These are phyloP conservation scores for Rutidosis leptorrhynchoides DNA, from an alignment of 129 eudicot genomes.

Conservation along the genomic window DNA sequence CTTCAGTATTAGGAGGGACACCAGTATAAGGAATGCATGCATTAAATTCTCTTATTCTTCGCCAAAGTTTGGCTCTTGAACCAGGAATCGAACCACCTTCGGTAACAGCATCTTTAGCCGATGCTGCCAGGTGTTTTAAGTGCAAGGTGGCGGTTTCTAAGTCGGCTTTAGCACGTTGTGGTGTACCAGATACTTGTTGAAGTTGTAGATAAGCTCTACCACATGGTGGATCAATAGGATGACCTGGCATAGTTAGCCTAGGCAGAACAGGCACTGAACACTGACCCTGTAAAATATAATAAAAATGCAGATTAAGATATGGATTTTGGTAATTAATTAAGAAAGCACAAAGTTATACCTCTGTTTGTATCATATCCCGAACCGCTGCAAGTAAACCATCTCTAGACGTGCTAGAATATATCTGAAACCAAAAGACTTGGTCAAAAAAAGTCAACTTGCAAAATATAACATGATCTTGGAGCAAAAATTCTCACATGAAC, in stretches of 20 bases:
- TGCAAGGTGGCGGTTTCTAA: conserved; percentile 77
- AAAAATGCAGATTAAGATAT: conserved; percentile 4
- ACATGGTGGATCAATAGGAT: conserved; percentile 96
- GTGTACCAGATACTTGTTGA: conserved; percentile 39
- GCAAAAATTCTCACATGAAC: conserved; percentile 62
- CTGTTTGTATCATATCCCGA: conserved; percentile 83
- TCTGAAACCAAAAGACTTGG: conserved; percentile 44
- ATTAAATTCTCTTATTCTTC: conserved; percentile 92
- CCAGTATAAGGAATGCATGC: conserved; percentile 87
- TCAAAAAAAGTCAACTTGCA: conserved; percentile 11
- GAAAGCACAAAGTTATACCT: conserved; percentile 50
- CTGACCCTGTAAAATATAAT: conserved; percentile 61
- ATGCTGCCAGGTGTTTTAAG: conserved; percentile 90
- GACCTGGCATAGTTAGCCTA: conserved; percentile 95
- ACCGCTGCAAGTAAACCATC: conserved; percentile 97
- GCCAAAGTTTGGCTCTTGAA: conserved; percentile 96
- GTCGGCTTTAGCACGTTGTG: conserved; percentile 51
- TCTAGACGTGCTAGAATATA: conserved; percentile 94
- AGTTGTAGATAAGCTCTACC: conserved; percentile 70
- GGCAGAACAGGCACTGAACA: conserved; percentile 86
- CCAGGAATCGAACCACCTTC: conserved; percentile 98
- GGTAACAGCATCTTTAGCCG: conserved; percentile 95
- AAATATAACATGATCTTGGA: conserved; percentile 12
- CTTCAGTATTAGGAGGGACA: conserved; percentile 78
- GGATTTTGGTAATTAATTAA: neutral